Base-by-base conservation (phyloP, 345 rosid genomes). In the Boechera divaricarpa region DNA sequence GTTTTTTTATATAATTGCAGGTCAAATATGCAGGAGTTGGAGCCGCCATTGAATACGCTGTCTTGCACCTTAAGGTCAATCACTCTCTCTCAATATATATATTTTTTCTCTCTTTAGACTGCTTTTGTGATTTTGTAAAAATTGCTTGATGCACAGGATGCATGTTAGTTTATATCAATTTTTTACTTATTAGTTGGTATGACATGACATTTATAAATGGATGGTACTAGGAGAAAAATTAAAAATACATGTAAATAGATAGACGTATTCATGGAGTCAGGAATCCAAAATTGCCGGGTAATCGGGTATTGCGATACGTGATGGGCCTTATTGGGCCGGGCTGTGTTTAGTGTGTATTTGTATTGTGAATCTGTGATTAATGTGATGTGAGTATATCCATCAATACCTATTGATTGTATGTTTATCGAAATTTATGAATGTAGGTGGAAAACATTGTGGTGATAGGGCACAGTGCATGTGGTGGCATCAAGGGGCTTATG, bases 401-500 rank as follows among this genome's bases (percentile, higher is more conserved):
- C 18, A n/a, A 47, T 21, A 33, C 21, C 4, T 53, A 38, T 44
- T 4, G 32, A 67, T 38, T 32, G 67, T 21, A 47, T 24, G 51
- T 10, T 32, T 5, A 53, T 2, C 28, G 74, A 15, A 62, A 67
- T 66, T 53, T 44, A 59, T 79, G 65, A 38, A 45, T 21, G 68
- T 87, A 93, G 98, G 98, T 94, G 31, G 78, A 81, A 55, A 81
- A 89, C 85, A 94, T 92, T 53, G 91, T 95, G 60, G 90, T 94
- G 38, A 90, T 94, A 45, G 97, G 98, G 0, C 99, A 94, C 89
- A 90, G 99, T 54, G 80, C 82, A 74, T 94, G 98, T 64, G 98
- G 99, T 78, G 99, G 98, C 24, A 94, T 94, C 73, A 92, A 94
- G 83, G 99, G 97, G 13, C 94, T 94, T 49, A 90, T 94, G 99